Evolutionary conservation across 495 filamentous ascomycete species (phyloP), one percentile per base, ranked within the genome.

Genomic region (Gamarada debralockiae): DNA sequence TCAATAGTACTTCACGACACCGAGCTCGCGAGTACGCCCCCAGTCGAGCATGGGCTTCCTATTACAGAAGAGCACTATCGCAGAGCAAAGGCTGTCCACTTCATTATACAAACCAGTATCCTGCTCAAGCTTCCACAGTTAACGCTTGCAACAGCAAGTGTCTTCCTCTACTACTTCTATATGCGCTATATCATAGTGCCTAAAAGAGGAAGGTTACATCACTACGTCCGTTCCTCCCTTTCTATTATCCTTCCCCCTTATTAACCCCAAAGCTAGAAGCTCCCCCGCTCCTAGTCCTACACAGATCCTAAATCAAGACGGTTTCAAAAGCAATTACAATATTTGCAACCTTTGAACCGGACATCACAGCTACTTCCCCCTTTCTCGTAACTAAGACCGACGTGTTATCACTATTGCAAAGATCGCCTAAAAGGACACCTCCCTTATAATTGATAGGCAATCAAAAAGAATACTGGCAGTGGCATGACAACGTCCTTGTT

Each of bases 321-420:
- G n/a, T n/a, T n/a, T n/a, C 27, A 29, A 29, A 29, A 10, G 27
- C 10, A 29, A 29, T 29, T 4, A 5, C 27, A 29, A 29, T 29
- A 29, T 29, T 29, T 29, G 5, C 27, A 29, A 29, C 10, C 27
- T 29, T 29, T 10, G 48, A 53, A 52, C 58, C 83, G 81, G 82
- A 82, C 60, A 87, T 93, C 41, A 95, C 89, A 2, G 93, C 90
- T 0, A 95, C 91, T 0, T 75, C 90, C 3, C 77, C 97, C 6
- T 97, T 96, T 61, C 80, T 98, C 7, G 92, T 95, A 8, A 95
- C 91, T 58, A 98, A 98, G 68, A 92, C 95, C 4, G 93, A 97
- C 58, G 93, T 97, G 87, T 98, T 50, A 81, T 95, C 20, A 88
- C 92, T 0, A 95, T 92, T 61, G 91, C 90, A 45, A 89, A 90